Base-by-base conservation (phyloP, 2,329 filamentous ascomycete genomes). In the Cryoendolithus antarcticus region DNA sequence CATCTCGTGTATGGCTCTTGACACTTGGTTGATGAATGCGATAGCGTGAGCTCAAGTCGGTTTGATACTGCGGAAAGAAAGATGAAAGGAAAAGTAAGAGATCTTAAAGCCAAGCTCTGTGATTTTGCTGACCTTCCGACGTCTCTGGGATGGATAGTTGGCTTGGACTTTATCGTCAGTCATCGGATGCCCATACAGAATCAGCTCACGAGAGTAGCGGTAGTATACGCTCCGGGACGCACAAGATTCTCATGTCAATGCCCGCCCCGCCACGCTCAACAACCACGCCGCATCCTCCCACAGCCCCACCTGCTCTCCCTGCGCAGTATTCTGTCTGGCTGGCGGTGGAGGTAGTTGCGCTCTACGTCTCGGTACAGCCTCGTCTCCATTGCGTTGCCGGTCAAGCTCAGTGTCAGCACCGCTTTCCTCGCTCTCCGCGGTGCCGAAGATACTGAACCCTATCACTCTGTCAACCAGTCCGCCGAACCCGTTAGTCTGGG, bases 271-370 rank as follows among this genome's bases (percentile, higher is more conserved):
- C 32, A 72, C 65, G 36, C 69, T 69, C 41, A 77, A 55, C 42
- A 77, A 51, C 73, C 73, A 77, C 24, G 67, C 65, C 27, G 70
- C 72, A 59, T 77, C 73, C 43, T 69, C 64, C 73, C 73, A 77
- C 1, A 71, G 70, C 4, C 69, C 70, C 50, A 56, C 50, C 50
- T 62, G 46, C 47, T 53, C 37, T 48, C 50, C 51, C 44, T 60
- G 57, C 33, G 63, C 63, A 1, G 58, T 57, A 32, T 61, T 59
- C 3, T 52, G 47, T 1, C 56, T 50, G 11, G 65, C 55, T 13
- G 50, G 43, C 8, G 50, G 50, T 6, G 48, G 45, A 12, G 44
- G 39, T 6, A 7, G 43, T 36, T 32, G 51, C 28, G 32, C 37
- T 50, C 8, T 59, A 48, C 44, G 63, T 60, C 41, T 63, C 60